Percentiles rank a stretch among this genome's conserved stretches.
phyloP scores from a whole-genome alignment of 495 filamentous ascomycete species.

The Tuber aestivum region DNA sequence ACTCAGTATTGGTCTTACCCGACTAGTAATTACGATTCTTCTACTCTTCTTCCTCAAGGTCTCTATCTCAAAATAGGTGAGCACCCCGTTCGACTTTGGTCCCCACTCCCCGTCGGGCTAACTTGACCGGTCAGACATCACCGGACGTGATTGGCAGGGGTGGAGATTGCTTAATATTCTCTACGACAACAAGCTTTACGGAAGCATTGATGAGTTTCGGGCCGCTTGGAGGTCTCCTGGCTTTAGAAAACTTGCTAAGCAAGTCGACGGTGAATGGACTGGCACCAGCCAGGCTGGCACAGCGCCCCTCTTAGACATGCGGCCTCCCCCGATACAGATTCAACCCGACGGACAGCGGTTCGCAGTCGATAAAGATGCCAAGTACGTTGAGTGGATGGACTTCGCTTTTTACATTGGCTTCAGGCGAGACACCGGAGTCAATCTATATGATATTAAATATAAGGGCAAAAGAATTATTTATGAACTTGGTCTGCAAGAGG shows the following conservation, averaged over 20 bases:
- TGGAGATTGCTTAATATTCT: constrained; percentile 51
- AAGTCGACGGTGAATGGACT: constrained; percentile 49
- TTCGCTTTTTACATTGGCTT: constrained; percentile 52
- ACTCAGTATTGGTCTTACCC: constrained; percentile 45
- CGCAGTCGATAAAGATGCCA: constrained; percentile 46
- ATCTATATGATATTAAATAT: constrained; percentile 51
- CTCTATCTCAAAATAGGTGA: constrained; percentile 27
- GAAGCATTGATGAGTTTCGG: constrained; percentile 47
- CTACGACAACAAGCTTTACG: constrained; percentile 52
- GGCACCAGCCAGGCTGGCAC: constrained; percentile 43
- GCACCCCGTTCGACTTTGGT: not conserved
- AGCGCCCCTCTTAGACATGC: constrained; percentile 43
- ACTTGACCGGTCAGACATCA: constrained; percentile 47
- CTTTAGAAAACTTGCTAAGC: constrained; percentile 47
- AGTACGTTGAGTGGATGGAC: constrained; percentile 54
- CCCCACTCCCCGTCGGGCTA: constrained; percentile 23
- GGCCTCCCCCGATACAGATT: constrained; percentile 44
- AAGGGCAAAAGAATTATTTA: constrained; percentile 53
- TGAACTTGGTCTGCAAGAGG: constrained; percentile 54
- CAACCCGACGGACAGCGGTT: constrained; percentile 46
- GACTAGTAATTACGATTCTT: constrained; percentile 43
- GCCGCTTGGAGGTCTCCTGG: constrained; percentile 45
- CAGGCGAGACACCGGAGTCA: constrained; percentile 47
- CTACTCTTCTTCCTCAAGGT: constrained; percentile 47
- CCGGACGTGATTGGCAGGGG: constrained; percentile 47